Percentiles rank a stretch among this genome's conserved stretches.
These are phyloP conservation scores for Pelargonium fulgidum DNA, from an alignment of 441 rosid genomes.

Conservation along the genomic window DNA sequence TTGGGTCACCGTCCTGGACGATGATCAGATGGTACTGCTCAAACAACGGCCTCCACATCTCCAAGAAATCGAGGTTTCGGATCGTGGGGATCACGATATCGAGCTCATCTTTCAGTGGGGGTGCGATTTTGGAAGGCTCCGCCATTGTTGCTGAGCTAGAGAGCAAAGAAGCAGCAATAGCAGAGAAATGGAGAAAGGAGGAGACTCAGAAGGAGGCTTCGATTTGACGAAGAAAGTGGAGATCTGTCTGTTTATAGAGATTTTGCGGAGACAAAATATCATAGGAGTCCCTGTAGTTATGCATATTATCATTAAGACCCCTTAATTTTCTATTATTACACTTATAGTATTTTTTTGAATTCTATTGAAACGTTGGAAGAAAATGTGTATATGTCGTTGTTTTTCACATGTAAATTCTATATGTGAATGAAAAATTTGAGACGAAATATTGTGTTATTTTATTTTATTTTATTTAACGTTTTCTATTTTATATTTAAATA, in stretches of 20 bases:
- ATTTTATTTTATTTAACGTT: too few relatives aligned
- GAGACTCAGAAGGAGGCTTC: not conserved
- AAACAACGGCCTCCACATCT: constrained; percentile 96
- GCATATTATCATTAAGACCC: not conserved
- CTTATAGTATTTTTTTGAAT: not conserved
- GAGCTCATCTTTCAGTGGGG: constrained; percentile 66
- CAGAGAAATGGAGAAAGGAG: not conserved
- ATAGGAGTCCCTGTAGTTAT: not conserved
- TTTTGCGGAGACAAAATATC: not conserved
- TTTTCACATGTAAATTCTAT: too few relatives aligned
- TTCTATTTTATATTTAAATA: too few relatives aligned
- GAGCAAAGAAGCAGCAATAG: not conserved
- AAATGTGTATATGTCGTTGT: too few relatives aligned
- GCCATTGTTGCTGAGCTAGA: constrained; percentile 40
- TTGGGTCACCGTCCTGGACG: constrained; percentile 90
- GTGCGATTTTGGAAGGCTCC: constrained; percentile 36
- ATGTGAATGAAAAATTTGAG: too few relatives aligned
- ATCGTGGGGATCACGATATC: constrained; percentile 58
- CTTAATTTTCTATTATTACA: not conserved
- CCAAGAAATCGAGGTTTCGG: constrained; percentile 73
- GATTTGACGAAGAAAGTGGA: constrained; percentile 5
- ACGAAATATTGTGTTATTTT: too few relatives aligned
- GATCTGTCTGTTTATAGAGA: constrained; percentile 7
- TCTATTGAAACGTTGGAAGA: too few relatives aligned
- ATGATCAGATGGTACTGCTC: constrained; percentile 91